These are phyloP conservation scores for Butyriboletus loyo DNA, from an alignment of 768 basidiomycete genomes.

Conservation along the genomic window DNA sequence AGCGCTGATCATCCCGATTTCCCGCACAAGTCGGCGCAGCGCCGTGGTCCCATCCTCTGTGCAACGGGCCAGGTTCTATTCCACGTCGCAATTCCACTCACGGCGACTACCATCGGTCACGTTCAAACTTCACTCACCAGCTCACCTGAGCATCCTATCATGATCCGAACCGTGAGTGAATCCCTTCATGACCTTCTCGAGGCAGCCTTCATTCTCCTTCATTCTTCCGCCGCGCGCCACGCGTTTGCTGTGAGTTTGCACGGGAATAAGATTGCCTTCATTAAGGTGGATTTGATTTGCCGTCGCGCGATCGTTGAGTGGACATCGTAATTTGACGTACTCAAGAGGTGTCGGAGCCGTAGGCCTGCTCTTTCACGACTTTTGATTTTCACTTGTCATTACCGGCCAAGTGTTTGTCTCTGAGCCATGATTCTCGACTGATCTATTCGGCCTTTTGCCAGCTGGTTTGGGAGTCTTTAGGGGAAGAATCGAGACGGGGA, in stretches of 20 bases:
- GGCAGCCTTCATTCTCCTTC: constrained; percentile 1
- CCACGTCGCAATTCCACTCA: neutral
- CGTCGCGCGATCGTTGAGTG: constrained; percentile 9
- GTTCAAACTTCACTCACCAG: no score
- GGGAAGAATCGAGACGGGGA: constrained; percentile 17
- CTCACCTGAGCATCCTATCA: neutral
- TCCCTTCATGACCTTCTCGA: constrained; percentile 11
- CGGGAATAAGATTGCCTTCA: constrained; percentile 26
- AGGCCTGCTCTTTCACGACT: constrained; percentile 7
- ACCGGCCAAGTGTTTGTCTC: constrained; percentile 9
- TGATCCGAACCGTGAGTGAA: constrained; percentile 18
- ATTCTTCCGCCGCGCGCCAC: constrained; percentile 3
- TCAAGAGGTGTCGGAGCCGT: constrained; percentile 27
- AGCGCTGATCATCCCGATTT: constrained; percentile 16
- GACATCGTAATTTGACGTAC: constrained; percentile 25
- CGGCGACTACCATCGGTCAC: neutral
- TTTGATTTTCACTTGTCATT: constrained; percentile 25
- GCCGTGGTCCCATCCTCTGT: neutral
- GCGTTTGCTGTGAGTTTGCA: constrained; percentile 4
- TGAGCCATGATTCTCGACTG: constrained; percentile 2
- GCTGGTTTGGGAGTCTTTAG: neutral
- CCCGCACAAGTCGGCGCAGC: constrained; percentile 16
- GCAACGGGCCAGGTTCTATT: neutral
- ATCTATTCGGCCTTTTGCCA: constrained; percentile 3
- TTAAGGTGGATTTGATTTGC: constrained; percentile 21